Evolutionary conservation across 108 stramenopile species (phyloP), one percentile per base, ranked within the genome.

Genomic region (Mayamaea pseudoterrestris): DNA sequence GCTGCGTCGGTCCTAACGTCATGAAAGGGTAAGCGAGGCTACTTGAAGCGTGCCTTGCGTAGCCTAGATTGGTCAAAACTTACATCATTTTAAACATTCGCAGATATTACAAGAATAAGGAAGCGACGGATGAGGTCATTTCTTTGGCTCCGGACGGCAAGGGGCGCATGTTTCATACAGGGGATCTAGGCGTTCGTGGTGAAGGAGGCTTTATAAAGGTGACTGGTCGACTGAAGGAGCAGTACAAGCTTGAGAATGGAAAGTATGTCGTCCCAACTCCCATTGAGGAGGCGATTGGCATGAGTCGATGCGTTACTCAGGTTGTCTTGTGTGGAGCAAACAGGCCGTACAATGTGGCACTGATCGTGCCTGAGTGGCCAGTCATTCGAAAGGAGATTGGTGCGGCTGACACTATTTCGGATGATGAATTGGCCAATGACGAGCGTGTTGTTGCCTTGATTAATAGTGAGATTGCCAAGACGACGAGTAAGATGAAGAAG

Each of bases 231-330:
- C 53, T 87, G 44, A 93, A 89, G 61, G 93, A 91, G 58, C 93
- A 91, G 65, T 98, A 90, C 74, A 98, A 98, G 63, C 80, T 98
- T 41, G 94, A 94, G 46, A 98, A 98, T 71, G 96, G 96, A 2
- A 94, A 95, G 55, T 95, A 94, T 46, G 91, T 97, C 5, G 77
- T 76, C 23, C 93, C 93, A 2, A 76, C 87, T 1, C 89, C 91
- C 1, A 73, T 97, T 31, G 96, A 97, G 63, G 81, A 86, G 44
- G 83, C 87, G 1, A 80, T 93, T 50, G 71, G 79, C 2, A 71
- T 86, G 54, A 86, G 83, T 27, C 74, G 78, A 11, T 94, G 84
- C 66, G 80, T 97, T 39, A 71, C 58, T 9, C 96, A 97, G 65
- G 80, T 88, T 14, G 85, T 95, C 6, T 64, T 97, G 25, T 75